Evolutionary conservation across 2,329 filamentous ascomycete genomes (phyloP).

Genomic region (Capronia epimyces): DNA sequence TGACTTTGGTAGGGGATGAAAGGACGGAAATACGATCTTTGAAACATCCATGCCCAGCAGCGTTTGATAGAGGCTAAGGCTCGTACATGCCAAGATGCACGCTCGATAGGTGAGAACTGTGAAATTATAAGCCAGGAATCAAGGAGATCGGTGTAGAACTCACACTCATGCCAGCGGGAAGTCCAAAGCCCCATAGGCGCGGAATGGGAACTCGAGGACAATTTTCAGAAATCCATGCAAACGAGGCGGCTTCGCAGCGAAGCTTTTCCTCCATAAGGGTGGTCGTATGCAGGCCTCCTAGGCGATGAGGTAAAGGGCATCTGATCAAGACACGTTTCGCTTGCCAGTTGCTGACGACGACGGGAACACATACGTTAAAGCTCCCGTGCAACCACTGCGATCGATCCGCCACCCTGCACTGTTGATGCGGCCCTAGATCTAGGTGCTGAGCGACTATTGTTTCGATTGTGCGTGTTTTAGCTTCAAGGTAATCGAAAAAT

Average conservation of each 20-base stretch:
- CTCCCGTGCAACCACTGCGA: constrained; percentile 21
- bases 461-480: neutral
- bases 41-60: neutral
- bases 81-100: constrained; percentile 3
- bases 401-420: neutral
- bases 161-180: constrained; percentile 10
- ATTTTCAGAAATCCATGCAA: constrained; percentile 16
- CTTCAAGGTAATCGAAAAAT: neutral
- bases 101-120: constrained; percentile 34
- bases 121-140: constrained; percentile 40
- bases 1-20: neutral
- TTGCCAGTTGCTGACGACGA: constrained; percentile 12
- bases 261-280: constrained; percentile 18
- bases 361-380: constrained; percentile 24
- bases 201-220: constrained; percentile 20
- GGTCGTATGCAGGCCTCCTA: constrained; percentile 13
- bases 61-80: neutral
- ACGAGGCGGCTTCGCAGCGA: constrained; percentile 23
- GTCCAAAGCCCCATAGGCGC: constrained; percentile 30
- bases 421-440: neutral
- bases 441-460: constrained; percentile 2
- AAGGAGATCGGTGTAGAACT: constrained; percentile 29
- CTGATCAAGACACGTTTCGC: constrained; percentile 12
- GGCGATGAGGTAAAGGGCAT: constrained; percentile 18
- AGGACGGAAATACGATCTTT: neutral